Conservation (phyloP, 78 protist species). For the Monocercomonoides exilis region DNA sequence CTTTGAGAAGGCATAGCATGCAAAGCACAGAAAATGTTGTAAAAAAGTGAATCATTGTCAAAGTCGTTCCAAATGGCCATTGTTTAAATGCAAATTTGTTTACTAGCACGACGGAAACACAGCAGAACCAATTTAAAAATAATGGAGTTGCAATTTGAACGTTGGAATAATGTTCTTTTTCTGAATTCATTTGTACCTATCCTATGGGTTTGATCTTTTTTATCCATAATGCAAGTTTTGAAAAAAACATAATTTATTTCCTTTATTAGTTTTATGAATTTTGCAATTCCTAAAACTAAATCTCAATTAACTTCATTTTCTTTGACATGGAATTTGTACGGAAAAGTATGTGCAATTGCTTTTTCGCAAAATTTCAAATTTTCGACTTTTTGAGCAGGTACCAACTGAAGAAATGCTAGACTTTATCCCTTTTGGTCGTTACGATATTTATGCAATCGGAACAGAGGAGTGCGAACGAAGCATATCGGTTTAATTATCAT, state of each 20-base stretch:
- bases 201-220: no score
- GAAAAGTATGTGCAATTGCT: no score
- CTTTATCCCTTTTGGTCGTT: not conserved
- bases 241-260: no score
- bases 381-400: not conserved
- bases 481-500: not conserved
- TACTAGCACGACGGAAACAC: not conserved
- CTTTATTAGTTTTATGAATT: no score
- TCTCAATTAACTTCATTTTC: no score
- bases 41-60: not conserved
- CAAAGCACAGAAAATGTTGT: not conserved
- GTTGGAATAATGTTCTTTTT: no score
- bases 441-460: not conserved
- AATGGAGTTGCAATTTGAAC: no score
- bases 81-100: not conserved
- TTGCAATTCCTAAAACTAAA: no score
- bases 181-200: no score
- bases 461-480: conserved; percentile 8
- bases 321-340: no score
- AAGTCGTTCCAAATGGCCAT: not conserved
- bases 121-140: not conserved
- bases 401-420: not conserved
- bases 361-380: not conserved
- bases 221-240: no score
- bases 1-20: not conserved